These are phyloP conservation scores for Cytospora piceicola DNA, from an alignment of 2,329 filamentous ascomycete genomes.

Conservation along the genomic window DNA sequence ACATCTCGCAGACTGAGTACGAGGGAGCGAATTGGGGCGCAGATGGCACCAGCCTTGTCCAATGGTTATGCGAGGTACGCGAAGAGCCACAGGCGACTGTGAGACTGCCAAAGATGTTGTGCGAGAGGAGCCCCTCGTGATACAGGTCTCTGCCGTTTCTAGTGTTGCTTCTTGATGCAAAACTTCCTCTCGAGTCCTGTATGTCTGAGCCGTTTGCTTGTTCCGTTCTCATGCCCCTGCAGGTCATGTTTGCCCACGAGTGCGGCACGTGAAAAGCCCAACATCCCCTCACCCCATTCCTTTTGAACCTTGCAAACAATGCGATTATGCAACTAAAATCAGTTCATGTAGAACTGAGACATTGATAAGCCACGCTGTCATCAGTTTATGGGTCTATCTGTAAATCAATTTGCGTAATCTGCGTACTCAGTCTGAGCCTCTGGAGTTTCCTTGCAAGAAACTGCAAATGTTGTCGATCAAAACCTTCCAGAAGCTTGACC, in stretches of 20 bases:
- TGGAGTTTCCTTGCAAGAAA: not conserved
- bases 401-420: not conserved
- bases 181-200: constrained; percentile 13
- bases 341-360: constrained; percentile 20
- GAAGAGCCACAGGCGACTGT: constrained; percentile 28
- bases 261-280: constrained; percentile 14
- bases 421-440: not conserved
- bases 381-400: not conserved
- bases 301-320: not conserved
- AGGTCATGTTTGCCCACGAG: constrained; percentile 17
- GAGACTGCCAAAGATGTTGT: constrained; percentile 27
- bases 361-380: constrained; percentile 11
- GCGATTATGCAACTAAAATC: not conserved
- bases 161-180: constrained; percentile 19
- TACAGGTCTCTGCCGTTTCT: constrained; percentile 18
- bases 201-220: constrained; percentile 20
- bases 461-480: not conserved
- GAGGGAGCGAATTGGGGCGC: constrained; percentile 17
- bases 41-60: constrained; percentile 14
- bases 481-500: constrained; percentile 14
- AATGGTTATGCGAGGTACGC: constrained; percentile 27
- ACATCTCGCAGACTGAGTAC: constrained; percentile 12
- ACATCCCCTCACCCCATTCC: not conserved
- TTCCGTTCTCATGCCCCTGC: constrained; percentile 2
- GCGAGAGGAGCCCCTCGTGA: constrained; percentile 7